Evolutionary conservation across 306 rosid genomes (phyloP).

Genomic region (Carpinus fangiana): DNA sequence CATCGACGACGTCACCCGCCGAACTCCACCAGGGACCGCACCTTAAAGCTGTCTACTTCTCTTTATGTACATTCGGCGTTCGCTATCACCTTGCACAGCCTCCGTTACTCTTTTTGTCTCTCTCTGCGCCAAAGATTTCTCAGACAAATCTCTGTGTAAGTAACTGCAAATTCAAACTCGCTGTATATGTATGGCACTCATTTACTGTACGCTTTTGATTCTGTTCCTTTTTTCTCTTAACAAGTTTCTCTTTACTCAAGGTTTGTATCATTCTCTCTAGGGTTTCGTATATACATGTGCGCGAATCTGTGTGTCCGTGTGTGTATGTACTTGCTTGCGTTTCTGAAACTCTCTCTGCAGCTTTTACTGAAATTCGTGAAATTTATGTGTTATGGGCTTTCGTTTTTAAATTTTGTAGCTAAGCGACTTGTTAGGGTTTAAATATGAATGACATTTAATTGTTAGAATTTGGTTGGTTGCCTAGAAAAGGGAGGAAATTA

Average conservation of each 20-base stretch:
- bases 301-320: neutral
- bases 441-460: neutral
- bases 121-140: neutral
- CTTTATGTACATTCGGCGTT: too few relatives aligned
- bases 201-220: neutral
- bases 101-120: neutral
- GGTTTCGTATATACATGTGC: neutral
- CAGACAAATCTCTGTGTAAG: neutral
- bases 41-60: too few relatives aligned
- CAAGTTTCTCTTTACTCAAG: too few relatives aligned
- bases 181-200: neutral
- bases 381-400: neutral
- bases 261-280: neutral
- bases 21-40: too few relatives aligned
- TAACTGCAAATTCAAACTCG: neutral
- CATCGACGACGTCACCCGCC: too few relatives aligned
- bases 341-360: neutral
- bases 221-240: neutral
- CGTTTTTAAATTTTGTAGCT: neutral
- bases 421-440: neutral
- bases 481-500: neutral
- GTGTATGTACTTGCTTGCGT: neutral
- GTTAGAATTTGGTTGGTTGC: neutral
- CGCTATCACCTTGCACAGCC: too few relatives aligned
- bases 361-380: neutral